Evolutionary conservation across 306 rosid genomes (phyloP), one percentile per base, ranked within the genome.

Genomic region (Trichosanthes cucumerina): DNA sequence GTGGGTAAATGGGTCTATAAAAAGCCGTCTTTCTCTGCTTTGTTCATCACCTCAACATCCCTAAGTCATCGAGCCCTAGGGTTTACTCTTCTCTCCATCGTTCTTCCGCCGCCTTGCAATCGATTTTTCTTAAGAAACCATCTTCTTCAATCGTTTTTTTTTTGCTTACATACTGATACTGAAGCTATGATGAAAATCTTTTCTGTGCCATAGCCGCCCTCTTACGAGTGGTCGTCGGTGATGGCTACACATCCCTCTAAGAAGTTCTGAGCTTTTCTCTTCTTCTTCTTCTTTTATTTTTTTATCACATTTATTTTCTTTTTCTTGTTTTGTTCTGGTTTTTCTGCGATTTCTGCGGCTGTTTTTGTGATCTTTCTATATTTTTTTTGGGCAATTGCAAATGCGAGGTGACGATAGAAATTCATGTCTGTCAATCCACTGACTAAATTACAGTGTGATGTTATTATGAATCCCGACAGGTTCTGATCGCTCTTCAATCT

Each of bases 401-500:
- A 38, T 36, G 90, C 90, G 91, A 93, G 49, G 82, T 88, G 98
- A 89, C 69, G 96, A 87, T 80, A 86, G 43, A 26, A 89, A 86
- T 86, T 91, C 92, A 90, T 82, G 88, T 91, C 90, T 93, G 90
- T 93, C 91, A 89, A 93, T 88, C 88, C 93, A 79, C 96, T 91
- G 98, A 93, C 65, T 69, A 33, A 1, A 28, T 24, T 2, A 70
- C 79, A 71, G 80, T 76, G 79, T 91, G 97, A 88, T 87, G 98
- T 85, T 81, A 54, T 58, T 14, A 26, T 91, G 97, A 88, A 93
- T 92, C 93, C 86, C 97, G 98, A 93, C 96, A 93, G 96, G 98
- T 86, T 93, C 97, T 81, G 96, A 92, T 92, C 92, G 91, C 90
- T 28, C 0, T 28, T 21, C 7, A 9, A 50, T 47, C 2, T 26